Evolutionary conservation across 495 filamentous ascomycete genomes (phyloP).

Genomic region (Cenococcum geophilum): DNA sequence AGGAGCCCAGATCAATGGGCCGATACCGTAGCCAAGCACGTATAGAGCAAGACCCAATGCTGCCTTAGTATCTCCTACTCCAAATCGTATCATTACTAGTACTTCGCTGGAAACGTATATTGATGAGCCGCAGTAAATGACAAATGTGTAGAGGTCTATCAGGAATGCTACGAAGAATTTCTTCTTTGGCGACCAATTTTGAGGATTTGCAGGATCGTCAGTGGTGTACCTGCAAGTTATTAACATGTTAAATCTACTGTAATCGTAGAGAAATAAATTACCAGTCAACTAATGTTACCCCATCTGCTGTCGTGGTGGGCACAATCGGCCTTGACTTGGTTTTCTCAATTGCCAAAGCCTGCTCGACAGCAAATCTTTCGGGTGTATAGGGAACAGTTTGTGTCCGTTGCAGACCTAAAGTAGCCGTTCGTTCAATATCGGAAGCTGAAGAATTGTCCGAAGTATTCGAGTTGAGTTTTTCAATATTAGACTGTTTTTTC

Average conservation of each 20-base stretch:
- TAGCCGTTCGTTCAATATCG: constrained; percentile 2
- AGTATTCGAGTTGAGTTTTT: constrained; percentile 1
- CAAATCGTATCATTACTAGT: constrained; percentile 31
- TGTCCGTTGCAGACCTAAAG: constrained; percentile 9
- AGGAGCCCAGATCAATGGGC: constrained; percentile 35
- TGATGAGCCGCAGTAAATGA: constrained; percentile 28
- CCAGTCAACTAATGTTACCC: constrained; percentile 48
- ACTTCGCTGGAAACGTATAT: constrained; percentile 31
- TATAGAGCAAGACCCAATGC: constrained; percentile 38
- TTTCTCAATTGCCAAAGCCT: constrained; percentile 13
- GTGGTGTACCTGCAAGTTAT: constrained; percentile 38
- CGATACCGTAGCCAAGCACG: constrained; percentile 39
- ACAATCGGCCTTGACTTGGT: constrained; percentile 14
- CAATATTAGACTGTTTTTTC: neutral
- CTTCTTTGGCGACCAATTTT: constrained; percentile 47
- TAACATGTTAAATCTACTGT: neutral
- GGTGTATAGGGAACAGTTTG: constrained; percentile 18
- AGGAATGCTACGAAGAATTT: constrained; percentile 36
- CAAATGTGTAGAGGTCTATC: constrained; percentile 36
- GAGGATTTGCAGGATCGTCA: constrained; percentile 49
- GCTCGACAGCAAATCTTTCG: constrained; percentile 12
- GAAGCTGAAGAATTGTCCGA: constrained; percentile 1
- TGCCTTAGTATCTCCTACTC: constrained; percentile 33
- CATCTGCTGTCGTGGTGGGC: constrained; percentile 25
- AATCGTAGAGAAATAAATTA: neutral